phyloP scores from a whole-genome alignment of 2,329 filamentous ascomycete genomes.

The Ceratocystis papillata region DNA sequence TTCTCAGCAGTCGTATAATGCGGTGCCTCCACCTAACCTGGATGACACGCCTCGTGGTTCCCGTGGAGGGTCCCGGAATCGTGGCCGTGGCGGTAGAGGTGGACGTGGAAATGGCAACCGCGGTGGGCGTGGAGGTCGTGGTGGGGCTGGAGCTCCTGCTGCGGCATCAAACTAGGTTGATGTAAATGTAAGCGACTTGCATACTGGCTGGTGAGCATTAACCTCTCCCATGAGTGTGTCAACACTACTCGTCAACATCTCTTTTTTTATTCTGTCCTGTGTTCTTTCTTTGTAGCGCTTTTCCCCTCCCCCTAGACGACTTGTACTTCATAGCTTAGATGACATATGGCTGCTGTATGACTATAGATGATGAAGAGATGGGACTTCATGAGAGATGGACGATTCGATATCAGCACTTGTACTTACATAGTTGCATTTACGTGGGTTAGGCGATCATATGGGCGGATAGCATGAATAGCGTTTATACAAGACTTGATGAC shows the following conservation, averaged over 20 bases:
- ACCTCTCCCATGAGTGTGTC: background rate
- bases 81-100: constrained; percentile 31
- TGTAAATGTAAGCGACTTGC: constrained; percentile 17
- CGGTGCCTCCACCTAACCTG: constrained; percentile 47
- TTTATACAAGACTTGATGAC: background rate
- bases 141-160: constrained; percentile 25
- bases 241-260: background rate
- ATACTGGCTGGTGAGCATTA: background rate
- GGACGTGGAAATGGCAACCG: constrained; percentile 33
- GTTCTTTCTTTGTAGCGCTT: background rate
- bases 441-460: background rate
- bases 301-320: background rate
- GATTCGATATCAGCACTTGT: background rate
- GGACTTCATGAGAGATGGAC: background rate
- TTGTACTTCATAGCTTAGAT: background rate
- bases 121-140: constrained; percentile 31
- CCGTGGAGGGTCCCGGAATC: constrained; percentile 28
- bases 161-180: constrained; percentile 25
- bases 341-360: background rate
- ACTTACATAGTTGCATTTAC: constrained; percentile 5
- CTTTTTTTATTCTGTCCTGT: background rate
- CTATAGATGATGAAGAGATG: background rate
- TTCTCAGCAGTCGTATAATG: constrained; percentile 35
- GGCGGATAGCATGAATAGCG: background rate
- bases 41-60: constrained; percentile 39